These are phyloP conservation scores for Neurospora sp. DNA, from an alignment of 495 filamentous ascomycete genomes.

Conservation along the genomic window DNA sequence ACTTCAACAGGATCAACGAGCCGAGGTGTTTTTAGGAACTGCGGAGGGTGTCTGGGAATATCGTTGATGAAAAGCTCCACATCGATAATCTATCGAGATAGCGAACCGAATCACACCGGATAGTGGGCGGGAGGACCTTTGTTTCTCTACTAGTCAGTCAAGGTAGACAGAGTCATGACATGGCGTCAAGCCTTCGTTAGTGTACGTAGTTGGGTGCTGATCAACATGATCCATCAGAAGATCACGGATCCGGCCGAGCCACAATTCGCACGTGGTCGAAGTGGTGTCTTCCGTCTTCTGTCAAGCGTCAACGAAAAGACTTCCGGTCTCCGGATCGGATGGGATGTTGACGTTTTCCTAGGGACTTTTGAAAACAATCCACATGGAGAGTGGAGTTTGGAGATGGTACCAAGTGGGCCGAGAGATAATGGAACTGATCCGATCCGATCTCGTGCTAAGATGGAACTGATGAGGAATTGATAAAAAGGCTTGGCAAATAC, in stretches of 20 bases:
- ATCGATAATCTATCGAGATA: not conserved
- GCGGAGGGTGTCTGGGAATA: not conserved
- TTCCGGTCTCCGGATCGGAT: not conserved
- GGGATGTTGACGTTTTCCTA: not conserved
- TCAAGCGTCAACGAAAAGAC: not conserved
- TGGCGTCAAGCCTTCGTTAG: not conserved
- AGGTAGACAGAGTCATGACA: not conserved
- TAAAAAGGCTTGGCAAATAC: slow-evolving; percentile 20
- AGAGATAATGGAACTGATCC: not conserved
- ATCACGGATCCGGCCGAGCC: not conserved
- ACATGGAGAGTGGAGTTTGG: not conserved
- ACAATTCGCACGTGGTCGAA: not conserved
- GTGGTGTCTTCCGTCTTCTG: not conserved
- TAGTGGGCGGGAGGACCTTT: not conserved
- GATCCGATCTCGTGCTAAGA: no score
- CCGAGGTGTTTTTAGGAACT: not conserved
- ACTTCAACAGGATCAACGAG: not conserved
- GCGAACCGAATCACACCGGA: not conserved
- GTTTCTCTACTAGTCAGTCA: not conserved
- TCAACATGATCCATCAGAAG: not conserved
- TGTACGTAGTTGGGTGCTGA: not conserved
- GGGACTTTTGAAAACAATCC: not conserved
- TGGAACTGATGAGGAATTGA: slow-evolving; percentile 10
- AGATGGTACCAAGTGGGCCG: not conserved
- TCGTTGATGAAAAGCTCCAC: not conserved